phyloP scores from a whole-genome alignment of 495 filamentous ascomycete species.

The Penicillium argentinense region DNA sequence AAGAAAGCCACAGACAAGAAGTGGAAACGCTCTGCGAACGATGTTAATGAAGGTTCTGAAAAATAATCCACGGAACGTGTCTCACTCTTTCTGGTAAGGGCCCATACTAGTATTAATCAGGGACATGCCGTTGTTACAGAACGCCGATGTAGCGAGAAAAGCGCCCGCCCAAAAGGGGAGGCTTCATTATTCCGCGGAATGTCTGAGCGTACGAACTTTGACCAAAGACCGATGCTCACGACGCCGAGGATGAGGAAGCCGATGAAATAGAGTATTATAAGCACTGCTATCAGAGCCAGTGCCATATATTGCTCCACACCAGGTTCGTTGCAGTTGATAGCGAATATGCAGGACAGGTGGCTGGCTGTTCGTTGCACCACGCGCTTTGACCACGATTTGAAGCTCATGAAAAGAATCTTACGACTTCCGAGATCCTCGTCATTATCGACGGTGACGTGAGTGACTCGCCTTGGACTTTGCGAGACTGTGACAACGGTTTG shows the following conservation, averaged over 20 bases:
- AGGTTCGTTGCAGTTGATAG: conserved; percentile 61
- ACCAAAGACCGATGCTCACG: conserved; percentile 69
- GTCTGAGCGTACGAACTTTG: conserved; percentile 56
- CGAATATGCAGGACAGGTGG: conserved; percentile 30
- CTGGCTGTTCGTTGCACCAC: conserved; percentile 18
- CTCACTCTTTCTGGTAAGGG: conserved; percentile 36
- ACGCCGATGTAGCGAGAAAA: conserved; percentile 59
- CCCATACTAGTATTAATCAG: conserved; percentile 78
- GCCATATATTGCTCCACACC: conserved; percentile 76
- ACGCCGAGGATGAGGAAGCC: conserved; percentile 69
- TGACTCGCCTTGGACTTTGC: no score
- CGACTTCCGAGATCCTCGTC: background rate
- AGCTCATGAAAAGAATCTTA: background rate
- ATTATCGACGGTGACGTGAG: background rate
- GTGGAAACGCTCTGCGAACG: conserved; percentile 52
- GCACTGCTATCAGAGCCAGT: conserved; percentile 59
- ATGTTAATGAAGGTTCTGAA: conserved; percentile 2
- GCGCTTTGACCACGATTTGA: background rate
- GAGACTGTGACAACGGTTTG: no score
- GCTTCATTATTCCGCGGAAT: conserved; percentile 62
- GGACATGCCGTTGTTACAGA: conserved; percentile 86
- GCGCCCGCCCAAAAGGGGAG: conserved; percentile 56
- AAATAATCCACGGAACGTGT: background rate
- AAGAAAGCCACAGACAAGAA: conserved; percentile 69
- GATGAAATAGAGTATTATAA: conserved; percentile 73